Percentiles rank a stretch among this genome's conserved stretches.
These are phyloP conservation scores for Exsudoporus frostii DNA, from an alignment of 768 basidiomycete genomes.

Conservation along the genomic window DNA sequence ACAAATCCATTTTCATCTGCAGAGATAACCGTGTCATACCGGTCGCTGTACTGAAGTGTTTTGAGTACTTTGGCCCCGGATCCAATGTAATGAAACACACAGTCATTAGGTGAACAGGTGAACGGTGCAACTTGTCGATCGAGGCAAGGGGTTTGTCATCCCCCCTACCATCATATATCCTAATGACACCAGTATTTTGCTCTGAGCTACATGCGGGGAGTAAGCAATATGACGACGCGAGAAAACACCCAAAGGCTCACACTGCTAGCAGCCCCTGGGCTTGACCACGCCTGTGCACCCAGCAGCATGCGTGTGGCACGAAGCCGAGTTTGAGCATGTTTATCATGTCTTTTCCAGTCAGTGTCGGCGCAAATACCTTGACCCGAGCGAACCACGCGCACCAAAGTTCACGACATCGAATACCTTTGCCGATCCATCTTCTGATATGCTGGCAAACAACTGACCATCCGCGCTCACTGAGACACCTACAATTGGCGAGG, in stretches of 20 bases:
- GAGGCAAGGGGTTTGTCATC: slow-evolving; percentile 73
- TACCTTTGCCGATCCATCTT: slow-evolving; percentile 90
- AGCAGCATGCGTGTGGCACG: slow-evolving; percentile 85
- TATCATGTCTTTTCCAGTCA: slow-evolving; percentile 78
- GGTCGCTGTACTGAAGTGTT: slow-evolving; percentile 73
- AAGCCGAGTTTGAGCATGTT: slow-evolving; percentile 92
- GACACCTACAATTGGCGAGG: slow-evolving; percentile 72
- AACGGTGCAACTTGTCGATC: slow-evolving; percentile 75
- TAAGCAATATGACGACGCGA: slow-evolving; percentile 4
- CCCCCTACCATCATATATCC: slow-evolving; percentile 91
- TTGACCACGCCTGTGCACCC: slow-evolving; percentile 89
- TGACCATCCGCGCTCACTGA: slow-evolving; percentile 90
- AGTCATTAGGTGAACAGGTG: slow-evolving; percentile 88
- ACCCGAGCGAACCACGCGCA: slow-evolving; percentile 38
- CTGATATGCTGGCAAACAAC: slow-evolving; percentile 86
- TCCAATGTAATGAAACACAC: slow-evolving; percentile 43
- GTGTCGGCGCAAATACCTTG: not conserved
- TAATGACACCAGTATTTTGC: slow-evolving; percentile 64
- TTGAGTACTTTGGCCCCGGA: not conserved
- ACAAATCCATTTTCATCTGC: slow-evolving; percentile 94
- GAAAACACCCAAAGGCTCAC: slow-evolving; percentile 45
- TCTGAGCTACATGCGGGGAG: slow-evolving; percentile 62
- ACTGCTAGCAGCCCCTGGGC: slow-evolving; percentile 87
- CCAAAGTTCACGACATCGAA: slow-evolving; percentile 99
- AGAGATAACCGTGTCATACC: slow-evolving; percentile 87